phyloP scores from a whole-genome alignment of 495 filamentous ascomycete genomes.

The Trichoderma reesei region DNA sequence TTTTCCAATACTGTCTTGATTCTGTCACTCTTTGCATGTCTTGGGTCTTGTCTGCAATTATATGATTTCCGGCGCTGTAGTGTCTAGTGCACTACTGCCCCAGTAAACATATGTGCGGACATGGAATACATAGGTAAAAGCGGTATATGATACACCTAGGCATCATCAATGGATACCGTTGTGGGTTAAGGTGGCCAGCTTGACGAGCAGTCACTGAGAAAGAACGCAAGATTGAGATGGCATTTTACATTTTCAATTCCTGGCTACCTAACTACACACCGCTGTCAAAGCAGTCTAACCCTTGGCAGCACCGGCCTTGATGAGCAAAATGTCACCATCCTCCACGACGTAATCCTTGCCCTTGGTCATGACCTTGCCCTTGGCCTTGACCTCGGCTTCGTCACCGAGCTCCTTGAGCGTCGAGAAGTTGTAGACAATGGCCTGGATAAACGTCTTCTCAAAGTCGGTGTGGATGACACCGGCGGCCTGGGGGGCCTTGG shows the following conservation, averaged over 20 bases:
- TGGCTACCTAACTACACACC: background rate
- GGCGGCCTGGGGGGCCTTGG: slow-evolving; percentile 92
- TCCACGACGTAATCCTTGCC: slow-evolving; percentile 93
- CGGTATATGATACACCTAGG: no score
- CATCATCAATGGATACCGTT: no score
- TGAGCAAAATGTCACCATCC: slow-evolving; percentile 68
- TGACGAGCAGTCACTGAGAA: no score
- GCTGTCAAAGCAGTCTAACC: slow-evolving; percentile 28
- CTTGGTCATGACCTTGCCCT: slow-evolving; percentile 96
- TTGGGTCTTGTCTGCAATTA: no score
- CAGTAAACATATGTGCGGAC: no score
- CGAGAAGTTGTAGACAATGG: slow-evolving; percentile 77
- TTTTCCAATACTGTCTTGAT: background rate
- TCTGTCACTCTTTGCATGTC: background rate
- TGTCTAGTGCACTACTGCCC: no score
- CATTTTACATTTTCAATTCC: background rate
- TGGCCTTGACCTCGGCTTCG: slow-evolving; percentile 79
- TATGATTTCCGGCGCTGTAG: no score
- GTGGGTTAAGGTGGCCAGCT: no score
- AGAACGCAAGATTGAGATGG: background rate
- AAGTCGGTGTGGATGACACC: slow-evolving; percentile 99
- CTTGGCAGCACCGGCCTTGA: slow-evolving; percentile 96
- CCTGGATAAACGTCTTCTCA: slow-evolving; percentile 99
- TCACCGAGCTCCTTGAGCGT: slow-evolving; percentile 76
- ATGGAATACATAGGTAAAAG: no score